Base-by-base conservation (phyloP, 768 basidiomycete genomes). In the Floccularia luteovirens region DNA sequence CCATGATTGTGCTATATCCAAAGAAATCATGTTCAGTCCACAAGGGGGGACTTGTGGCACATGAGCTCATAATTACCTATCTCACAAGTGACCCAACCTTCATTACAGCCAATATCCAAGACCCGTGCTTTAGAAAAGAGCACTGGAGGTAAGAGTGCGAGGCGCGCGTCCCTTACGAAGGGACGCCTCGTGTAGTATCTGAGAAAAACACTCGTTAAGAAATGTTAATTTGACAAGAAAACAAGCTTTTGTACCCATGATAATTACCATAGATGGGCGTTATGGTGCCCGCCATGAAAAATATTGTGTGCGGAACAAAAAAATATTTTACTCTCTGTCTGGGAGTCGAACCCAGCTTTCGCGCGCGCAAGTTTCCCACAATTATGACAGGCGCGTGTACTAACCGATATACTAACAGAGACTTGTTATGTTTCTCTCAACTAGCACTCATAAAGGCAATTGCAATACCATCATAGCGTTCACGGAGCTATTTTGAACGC, bases 101-200 rank as follows among this genome's bases (percentile, higher is more conserved):
- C 81, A 55, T 93, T 94, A 54, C 87, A 89, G 1, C 90, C 90
- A 0, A 93, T 61, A 58, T 94, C 90, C 8, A 94, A 69, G 2
- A 92, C 81, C 34, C 66, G 62, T 43, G 75, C 74, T 11, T 59
- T 70, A 2, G 43, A 20, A 48, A 91, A 79, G 24, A 83, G 61
- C 1, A 57, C 48, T 3, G 57, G 28, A 0, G 80, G 79, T 1
- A 94, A 61, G 13, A 81, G 60, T 0, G 70, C 64, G 2, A 94
- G 68, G 12, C 91, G 75, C 0, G 75, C 70, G 55, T 92, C 87
- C 24, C 60, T 60, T 1, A 66, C 51, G 16, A 63, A 67, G 0
- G 77, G 79, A 4, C 86, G 74, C 59, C 85, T 88, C n/a, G 69
- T 62, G 62, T 91, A 91, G 53, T 89, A 90, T 28, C 83, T 83